Base-by-base conservation (phyloP, 257 asterid genomes). In the Datura wrightii region DNA sequence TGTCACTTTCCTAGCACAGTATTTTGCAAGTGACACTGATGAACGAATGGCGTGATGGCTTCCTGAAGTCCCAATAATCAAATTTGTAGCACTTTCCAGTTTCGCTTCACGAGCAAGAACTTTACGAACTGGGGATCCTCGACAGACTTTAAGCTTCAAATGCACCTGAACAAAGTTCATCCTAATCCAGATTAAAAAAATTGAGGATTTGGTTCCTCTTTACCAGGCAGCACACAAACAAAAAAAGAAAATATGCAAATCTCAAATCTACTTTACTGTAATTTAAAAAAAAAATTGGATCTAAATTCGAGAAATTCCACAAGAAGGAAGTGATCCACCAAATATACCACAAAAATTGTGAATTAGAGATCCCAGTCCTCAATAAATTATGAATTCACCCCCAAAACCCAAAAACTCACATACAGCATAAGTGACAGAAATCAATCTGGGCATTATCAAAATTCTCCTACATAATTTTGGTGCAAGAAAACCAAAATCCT, bases 91-190 rank as follows among this genome's bases (percentile, higher is more conserved):
- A n/a, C 92, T 90, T 88, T 89, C 91, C 81, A 87, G 88, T 84
- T 90, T 88, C 10, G 92, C 93, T 89, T 94, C 98, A 55, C 82
- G 93, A 70, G 85, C 87, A 79, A 96, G 89, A 87, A 93, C 84
- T 80, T 92, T 93, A 69, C 91, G 94, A 69, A 88, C 90, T 54
- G 98, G 91, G 39, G 92, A 85, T 80, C 98, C 99, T 90, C 94
- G 94, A 83, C 97, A 90, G 18, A 96, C 91, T 92, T 93, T 94
- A 66, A 96, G 93, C 95, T 96, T 94, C 84, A 96, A 87, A 88
- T 94, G 97, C 83, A 96, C 94, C 99, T 96, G 86, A 81, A 84
- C 39, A 85, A 63, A 85, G 76, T 63, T 7, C 41, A 65, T 31
- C 63, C 54, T 48, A 65, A 52, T 66, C 5, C 82, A 67, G 16